Conservation (phyloP, 768 basidiomycete species). For the Pisolithus microcarpus region DNA sequence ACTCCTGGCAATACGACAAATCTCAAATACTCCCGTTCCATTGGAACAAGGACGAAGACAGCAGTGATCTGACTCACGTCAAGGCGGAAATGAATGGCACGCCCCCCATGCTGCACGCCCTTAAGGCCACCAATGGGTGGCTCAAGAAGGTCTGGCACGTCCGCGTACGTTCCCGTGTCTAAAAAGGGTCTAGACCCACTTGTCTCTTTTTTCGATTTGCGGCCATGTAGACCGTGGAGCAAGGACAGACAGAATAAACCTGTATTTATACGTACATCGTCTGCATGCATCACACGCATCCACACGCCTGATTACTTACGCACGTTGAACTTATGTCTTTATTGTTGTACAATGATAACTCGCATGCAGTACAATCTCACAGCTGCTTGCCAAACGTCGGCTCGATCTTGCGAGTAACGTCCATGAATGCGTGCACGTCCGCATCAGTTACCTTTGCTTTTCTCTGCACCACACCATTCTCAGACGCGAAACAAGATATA, state of each 20-base stretch:
- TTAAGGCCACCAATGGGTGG: conserved; percentile 23
- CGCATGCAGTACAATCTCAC: conserved; percentile 1
- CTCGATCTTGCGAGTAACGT: conserved; percentile 67
- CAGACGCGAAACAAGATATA: not conserved
- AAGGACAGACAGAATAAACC: not conserved
- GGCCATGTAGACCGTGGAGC: conserved; percentile 10
- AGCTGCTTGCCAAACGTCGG: conserved; percentile 39
- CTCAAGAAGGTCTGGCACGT: conserved; percentile 30
- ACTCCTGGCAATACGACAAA: conserved; percentile 45
- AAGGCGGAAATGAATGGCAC: conserved; percentile 16
- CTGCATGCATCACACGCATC: conserved; percentile 2
- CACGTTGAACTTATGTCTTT: not conserved
- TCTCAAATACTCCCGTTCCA: conserved; percentile 33
- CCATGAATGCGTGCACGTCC: conserved; percentile 71
- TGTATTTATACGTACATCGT: conserved; percentile 3
- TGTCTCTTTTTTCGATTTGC: not conserved
- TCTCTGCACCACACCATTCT: conserved; percentile 40
- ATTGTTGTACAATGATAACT: not conserved
- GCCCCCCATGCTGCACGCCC: conserved; percentile 11
- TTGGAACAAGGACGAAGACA: conserved; percentile 41
- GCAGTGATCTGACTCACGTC: conserved; percentile 17
- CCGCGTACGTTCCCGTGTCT: conserved; percentile 20
- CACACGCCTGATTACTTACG: not conserved
- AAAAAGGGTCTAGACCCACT: not conserved
- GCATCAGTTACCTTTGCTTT: conserved; percentile 77